Conservation (phyloP, 371 early-diverging fungal genomes). For the Gilbertella persicaria region DNA sequence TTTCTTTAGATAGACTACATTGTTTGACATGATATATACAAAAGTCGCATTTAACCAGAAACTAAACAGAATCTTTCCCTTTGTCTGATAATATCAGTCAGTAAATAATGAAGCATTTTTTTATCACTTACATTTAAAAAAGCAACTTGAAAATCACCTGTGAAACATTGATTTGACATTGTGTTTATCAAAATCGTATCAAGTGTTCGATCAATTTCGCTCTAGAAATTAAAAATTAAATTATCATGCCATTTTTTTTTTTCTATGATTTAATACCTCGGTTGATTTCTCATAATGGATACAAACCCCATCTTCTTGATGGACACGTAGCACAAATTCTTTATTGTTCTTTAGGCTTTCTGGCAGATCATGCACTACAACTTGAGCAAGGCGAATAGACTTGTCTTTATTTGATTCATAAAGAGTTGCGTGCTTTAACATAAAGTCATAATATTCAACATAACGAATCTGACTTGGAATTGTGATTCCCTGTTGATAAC, state of each 20-base stretch:
- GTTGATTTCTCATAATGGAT: constrained; percentile 28
- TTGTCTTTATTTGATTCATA: constrained; percentile 9
- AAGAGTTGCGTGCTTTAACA: constrained; percentile 29
- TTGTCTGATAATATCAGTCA: constrained; percentile 6
- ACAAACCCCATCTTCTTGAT: constrained; percentile 17
- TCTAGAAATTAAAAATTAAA: constrained; percentile 13
- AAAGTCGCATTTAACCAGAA: constrained; percentile 60
- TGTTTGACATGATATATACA: constrained; percentile 19
- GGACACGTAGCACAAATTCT: constrained; percentile 6
- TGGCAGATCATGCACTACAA: constrained; percentile 16
- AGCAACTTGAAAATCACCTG: constrained; percentile 52
- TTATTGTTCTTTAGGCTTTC: constrained; percentile 3
- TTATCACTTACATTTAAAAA: constrained; percentile 37
- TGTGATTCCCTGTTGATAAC: constrained; percentile 57
- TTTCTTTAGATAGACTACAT: constrained; percentile 38
- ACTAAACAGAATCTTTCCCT: constrained; percentile 1
- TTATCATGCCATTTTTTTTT: neutral
- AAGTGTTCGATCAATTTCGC: constrained; percentile 16
- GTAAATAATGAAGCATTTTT: constrained; percentile 12
- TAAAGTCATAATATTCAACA: constrained; percentile 58
- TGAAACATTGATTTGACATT: constrained; percentile 27
- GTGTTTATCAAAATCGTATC: constrained; percentile 33
- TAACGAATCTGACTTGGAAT: constrained; percentile 71
- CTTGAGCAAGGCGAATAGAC: constrained; percentile 1
- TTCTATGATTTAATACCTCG: neutral